Evolutionary conservation across 2,329 filamentous ascomycete species (phyloP), one percentile per base, ranked within the genome.

Genomic region (Colletotrichum sp.): DNA sequence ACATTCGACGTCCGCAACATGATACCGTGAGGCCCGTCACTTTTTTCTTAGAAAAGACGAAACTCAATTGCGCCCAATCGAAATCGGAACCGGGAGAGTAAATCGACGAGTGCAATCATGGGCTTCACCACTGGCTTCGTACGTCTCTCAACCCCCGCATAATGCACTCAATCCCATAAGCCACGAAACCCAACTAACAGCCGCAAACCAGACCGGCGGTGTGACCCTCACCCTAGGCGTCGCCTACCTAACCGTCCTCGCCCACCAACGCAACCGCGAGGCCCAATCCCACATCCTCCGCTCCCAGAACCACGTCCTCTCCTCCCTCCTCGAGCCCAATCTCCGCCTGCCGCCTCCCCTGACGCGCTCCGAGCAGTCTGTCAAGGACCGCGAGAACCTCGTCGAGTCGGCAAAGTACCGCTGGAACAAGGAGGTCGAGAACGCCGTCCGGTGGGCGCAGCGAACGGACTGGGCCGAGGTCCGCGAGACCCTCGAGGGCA

Each of bases 101-200:
- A 26, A 36, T 57, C 34, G 30, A 75, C 44, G 59, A 70, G 67
- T 26, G 63, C 55, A 67, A 85, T 75, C 79, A 95, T 95, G 94
- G 93, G 94, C 82, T 95, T 95, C 88, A 90, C 91, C 79, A 89
- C 92, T 57, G 94, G 94, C 80, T 94, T 96, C 84, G 94, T 96
- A 89, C 78, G 93, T 87, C 69, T 30, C 59, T 22, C 24, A 13
- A 6, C 30, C 24, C 9, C 15, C 34, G 16, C 52, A 24, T 22
- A 32, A 57, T 13, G 5, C 26, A 7, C 8, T 13, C 67, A 71
- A 60, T 48, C 39, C n/a, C 36, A 34, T 18, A 44, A 8, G 52
- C 18, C 22, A 6, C 10, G 44, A n/a, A 48, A 48, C n/a, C 3
- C 16, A 15, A 18, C 68, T 77, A 52, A 77, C 52, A 48, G 15